Evolutionary conservation across 1,284 basidiomycete species (phyloP).

Genomic region (Albatrellus sp.): DNA sequence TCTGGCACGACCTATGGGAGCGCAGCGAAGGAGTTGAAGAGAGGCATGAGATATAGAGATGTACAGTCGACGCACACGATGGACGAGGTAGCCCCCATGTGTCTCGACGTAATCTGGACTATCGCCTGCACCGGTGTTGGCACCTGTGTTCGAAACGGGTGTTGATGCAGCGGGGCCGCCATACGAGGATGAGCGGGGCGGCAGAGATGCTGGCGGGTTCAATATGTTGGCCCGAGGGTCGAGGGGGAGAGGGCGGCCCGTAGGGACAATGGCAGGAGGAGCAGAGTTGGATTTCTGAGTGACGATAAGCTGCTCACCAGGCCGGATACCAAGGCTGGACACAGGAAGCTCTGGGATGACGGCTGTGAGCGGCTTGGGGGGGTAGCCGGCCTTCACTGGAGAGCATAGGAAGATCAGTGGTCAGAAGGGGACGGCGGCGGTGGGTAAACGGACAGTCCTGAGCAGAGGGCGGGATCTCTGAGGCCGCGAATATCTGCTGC

Average conservation of each 20-base stretch:
- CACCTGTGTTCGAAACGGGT: background rate
- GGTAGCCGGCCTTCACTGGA: conserved; percentile 78
- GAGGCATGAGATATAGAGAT: conserved; percentile 1
- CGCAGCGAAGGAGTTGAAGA: conserved; percentile 5
- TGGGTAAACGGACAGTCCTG: conserved; percentile 54
- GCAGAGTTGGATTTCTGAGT: conserved; percentile 28
- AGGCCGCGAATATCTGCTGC: conserved; percentile 51
- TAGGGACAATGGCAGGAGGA: conserved; percentile 6
- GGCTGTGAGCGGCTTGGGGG: conserved; percentile 53
- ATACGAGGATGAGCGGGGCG: background rate
- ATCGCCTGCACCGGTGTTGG: background rate
- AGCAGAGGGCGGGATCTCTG: conserved; percentile 62
- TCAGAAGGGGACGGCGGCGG: background rate
- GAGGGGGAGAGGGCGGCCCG: conserved; percentile 8
- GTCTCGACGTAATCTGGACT: conserved; percentile 48
- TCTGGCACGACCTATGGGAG: conserved; percentile 69
- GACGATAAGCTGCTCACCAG: conserved; percentile 79
- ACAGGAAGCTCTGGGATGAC: conserved; percentile 61
- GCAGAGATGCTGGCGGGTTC: conserved; percentile 4
- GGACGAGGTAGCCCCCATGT: conserved; percentile 54
- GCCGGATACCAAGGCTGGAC: conserved; percentile 61
- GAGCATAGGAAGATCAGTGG: conserved; percentile 1
- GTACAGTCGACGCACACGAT: conserved; percentile 36
- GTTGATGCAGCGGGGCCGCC: background rate
- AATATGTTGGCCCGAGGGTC: conserved; percentile 5